Base-by-base conservation (phyloP, 129 eudicot species). In the Pittosporum tobira region DNA sequence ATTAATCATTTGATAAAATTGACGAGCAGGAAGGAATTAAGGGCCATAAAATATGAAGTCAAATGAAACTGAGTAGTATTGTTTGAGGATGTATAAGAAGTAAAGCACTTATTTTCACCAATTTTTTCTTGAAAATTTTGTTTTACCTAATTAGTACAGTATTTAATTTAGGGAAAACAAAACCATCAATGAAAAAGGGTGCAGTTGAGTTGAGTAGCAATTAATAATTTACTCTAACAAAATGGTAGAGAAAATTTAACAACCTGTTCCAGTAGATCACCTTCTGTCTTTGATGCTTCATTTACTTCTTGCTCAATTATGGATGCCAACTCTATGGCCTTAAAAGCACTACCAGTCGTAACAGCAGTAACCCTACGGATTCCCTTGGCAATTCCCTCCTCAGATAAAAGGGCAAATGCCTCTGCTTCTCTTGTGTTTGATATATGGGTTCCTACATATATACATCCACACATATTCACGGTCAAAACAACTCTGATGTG, bases 311-410 rank as follows among this genome's bases (percentile, higher is more conserved):
- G 74, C 76, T 91, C 94, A 58, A 91, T 83, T 63, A 72, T 62
- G 20, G 75, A 42, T 44, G 98, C 98, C 71, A 71, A 55, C 62
- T 76, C 77, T 8, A 75, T 26, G 40, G 98, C 98, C 51, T 81
- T 80, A 8, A 79, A 76, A 63, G 98, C 98, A 75, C 42, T 62
- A 28, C 79, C 81, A 25, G 79, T 69, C 37, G 98, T 91, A 37
- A 91, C 98, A 44, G 96, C 98, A 20, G 98, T 91, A 51, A 91
- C 81, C 71, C 98, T 79, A 11, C 98, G 88, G 63, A 86, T 78
- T 69, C 96, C 98, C 63, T 91, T 91, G 8, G 96, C 98, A 78
- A 87, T 91, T 49, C 94, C 96, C 73, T 91, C 98, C 77, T 91
- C 98, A 5, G 96, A 86, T 63, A 91, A 37, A 48, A 91, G 96